Base-by-base conservation (phyloP, 768 basidiomycete species). In the Podaxis rugospora region DNA sequence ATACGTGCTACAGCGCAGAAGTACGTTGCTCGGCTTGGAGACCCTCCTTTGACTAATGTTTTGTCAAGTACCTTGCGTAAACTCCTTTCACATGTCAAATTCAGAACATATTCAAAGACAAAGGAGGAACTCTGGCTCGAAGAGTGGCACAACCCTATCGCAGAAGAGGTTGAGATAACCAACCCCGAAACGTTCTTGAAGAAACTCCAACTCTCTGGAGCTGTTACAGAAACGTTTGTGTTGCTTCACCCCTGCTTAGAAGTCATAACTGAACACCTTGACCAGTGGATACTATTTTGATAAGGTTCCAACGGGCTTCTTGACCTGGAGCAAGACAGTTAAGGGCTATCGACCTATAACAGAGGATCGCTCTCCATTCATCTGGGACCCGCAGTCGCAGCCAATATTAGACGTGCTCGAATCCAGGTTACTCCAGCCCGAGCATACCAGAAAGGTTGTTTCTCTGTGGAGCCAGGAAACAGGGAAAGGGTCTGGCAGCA, bases 381-480 rank as follows among this genome's bases (percentile, higher is more conserved):
- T 66, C 28, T 89, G 90, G 84, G 87, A 91, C 46, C 27, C 67
- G 3, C 71, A 70, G 3, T 89, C 88, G 1, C 70, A 75, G 46
- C 72, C 80, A 7, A 75, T 74, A 28, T 71, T 94, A 9, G 68
- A 78, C 23, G 80, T 82, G 13, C 81, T 94, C 62, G 71, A 72
- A 37, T 73, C 78, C 37, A 68, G 76, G 10, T 72, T 86, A 18
- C 66, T 68, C n/a, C 74, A 75, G n/a, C 70, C 75, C 51, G 78
- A 78, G 1, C 93, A 88, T 75, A 87, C 89, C 67, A 66, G 75
- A 25, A 80, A 84, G 63, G 72, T 95, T 16, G 77, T 83, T 23
- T 70, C 74, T 10, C 78, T 92, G 9, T 94, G 92, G 86, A 80
- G 87, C 32, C 92, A 95, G 74, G 94, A 96, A 72, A 89, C 90